A percentile compares a stretch with the other conserved stretches of the same genome.
These are phyloP conservation scores for Jacaranda mimosifolia DNA, from an alignment of 257 asterid genomes.

Conservation along the genomic window DNA sequence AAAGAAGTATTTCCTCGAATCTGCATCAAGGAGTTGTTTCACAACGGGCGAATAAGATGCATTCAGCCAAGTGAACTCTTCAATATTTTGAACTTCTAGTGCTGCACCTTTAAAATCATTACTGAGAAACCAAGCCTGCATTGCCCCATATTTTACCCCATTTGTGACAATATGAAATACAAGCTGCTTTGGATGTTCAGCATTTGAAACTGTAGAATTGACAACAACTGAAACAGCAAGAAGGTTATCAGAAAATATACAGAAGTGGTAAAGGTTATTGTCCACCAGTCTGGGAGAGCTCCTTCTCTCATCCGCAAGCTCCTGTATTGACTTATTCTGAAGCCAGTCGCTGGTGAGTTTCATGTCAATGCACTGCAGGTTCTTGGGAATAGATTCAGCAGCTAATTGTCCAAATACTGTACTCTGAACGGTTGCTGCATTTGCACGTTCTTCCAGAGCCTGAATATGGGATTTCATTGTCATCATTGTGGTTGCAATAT, in stretches of 20 bases:
- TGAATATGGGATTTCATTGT: conserved; percentile 88
- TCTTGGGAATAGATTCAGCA: conserved; percentile 80
- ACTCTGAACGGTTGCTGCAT: conserved; percentile 72
- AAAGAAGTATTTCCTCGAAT: conserved; percentile 47
- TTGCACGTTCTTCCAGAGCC: conserved; percentile 81
- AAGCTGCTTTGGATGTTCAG: conserved; percentile 85
- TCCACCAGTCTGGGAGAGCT: conserved; percentile 81
- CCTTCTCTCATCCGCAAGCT: conserved; percentile 63
- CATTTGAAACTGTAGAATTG: conserved; percentile 80
- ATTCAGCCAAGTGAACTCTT: conserved; percentile 81
- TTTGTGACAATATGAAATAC: conserved; percentile 87
- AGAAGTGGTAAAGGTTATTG: conserved; percentile 85
- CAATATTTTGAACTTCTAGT: conserved; percentile 73
- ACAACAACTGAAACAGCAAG: conserved; percentile 82
- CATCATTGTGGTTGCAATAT: conserved; percentile 83
- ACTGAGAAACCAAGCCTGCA: conserved; percentile 87
- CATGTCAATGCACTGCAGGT: conserved; percentile 71
- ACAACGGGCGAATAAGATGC: conserved; percentile 73
- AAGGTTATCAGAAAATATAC: conserved; percentile 85
- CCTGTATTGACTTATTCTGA: conserved; percentile 52
- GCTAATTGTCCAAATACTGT: conserved; percentile 75
- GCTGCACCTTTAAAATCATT: conserved; percentile 78
- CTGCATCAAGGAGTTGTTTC: conserved; percentile 54
- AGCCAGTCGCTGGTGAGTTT: conserved; percentile 78
- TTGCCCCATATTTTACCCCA: conserved; percentile 69